Conservation (phyloP, 805 yeast genomes). For the Candida orba region DNA sequence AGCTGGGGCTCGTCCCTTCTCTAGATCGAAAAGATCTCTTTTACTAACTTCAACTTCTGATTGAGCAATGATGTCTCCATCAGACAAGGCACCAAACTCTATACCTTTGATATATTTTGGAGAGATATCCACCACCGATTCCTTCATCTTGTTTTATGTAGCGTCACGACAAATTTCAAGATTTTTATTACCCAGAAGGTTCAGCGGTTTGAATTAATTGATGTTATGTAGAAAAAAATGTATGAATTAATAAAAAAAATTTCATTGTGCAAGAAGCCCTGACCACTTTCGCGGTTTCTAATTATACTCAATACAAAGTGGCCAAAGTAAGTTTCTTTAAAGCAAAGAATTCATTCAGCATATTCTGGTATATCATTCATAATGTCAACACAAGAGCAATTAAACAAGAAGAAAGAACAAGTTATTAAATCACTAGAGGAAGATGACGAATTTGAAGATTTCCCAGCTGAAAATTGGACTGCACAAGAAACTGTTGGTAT, state of each 20-base stretch:
- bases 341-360: neutral
- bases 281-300: neutral
- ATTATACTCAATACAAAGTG: neutral
- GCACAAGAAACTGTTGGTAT: constrained; percentile 44
- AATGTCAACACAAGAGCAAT: constrained; percentile 10
- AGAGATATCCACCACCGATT: constrained; percentile 55
- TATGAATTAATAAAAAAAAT: too few species aligned
- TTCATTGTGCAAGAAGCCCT: too few species aligned
- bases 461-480: constrained; percentile 89
- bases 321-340: neutral
- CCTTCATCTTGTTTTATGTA: constrained; percentile 25
- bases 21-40: constrained; percentile 86
- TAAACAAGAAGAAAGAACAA: constrained; percentile 20
- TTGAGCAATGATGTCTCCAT: constrained; percentile 85
- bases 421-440: constrained; percentile 73
- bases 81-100: constrained; percentile 88
- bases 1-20: constrained; percentile 80
- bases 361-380: too few species aligned
- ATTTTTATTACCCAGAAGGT: constrained; percentile 23
- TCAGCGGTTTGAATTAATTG: neutral
- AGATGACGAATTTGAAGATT: constrained; percentile 96
- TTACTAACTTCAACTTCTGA: constrained; percentile 91
- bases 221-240: too few species aligned
- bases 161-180: constrained; percentile 7
- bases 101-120: constrained; percentile 89